A percentile compares a stretch with the other conserved stretches of the same genome.
Conservation (phyloP, 1,284 basidiomycete genomes). For the Ceratorhiza oryzae-sativae region DNA sequence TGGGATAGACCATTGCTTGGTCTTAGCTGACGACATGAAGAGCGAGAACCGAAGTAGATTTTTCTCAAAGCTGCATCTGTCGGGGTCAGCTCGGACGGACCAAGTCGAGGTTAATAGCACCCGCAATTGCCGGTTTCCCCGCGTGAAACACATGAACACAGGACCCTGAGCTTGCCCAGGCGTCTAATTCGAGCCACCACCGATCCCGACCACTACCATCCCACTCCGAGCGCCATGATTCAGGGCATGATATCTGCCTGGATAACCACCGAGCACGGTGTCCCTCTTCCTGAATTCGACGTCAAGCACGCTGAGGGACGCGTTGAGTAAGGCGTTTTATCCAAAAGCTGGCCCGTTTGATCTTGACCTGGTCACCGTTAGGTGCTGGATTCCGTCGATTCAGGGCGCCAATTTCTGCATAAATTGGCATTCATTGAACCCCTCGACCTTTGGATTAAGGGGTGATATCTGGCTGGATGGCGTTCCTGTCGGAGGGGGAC, state of each 20-base stretch:
- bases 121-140: constrained; percentile 14
- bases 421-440: constrained; percentile 36
- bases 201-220: constrained; percentile 9
- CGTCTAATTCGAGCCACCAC: constrained; percentile 10
- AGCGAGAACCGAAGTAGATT: not conserved
- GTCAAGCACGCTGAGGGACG: constrained; percentile 26
- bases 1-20: not conserved
- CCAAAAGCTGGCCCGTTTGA: not conserved
- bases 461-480: constrained; percentile 35
- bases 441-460: constrained; percentile 31
- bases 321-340: constrained; percentile 25
- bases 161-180: not conserved
- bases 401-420: constrained; percentile 34
- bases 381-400: constrained; percentile 37
- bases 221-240: constrained; percentile 17
- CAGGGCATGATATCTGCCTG: constrained; percentile 38
- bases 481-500: constrained; percentile 24
- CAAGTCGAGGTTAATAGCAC: not conserved
- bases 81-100: constrained; percentile 23
- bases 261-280: constrained; percentile 34
- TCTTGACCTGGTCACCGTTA: not conserved
- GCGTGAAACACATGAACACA: constrained; percentile 24
- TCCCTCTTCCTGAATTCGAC: constrained; percentile 22
- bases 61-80: constrained; percentile 15
- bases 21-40: constrained; percentile 10